Evolutionary conservation across 2,329 filamentous ascomycete species (phyloP).

Genomic region (Cytospora schulzeri): DNA sequence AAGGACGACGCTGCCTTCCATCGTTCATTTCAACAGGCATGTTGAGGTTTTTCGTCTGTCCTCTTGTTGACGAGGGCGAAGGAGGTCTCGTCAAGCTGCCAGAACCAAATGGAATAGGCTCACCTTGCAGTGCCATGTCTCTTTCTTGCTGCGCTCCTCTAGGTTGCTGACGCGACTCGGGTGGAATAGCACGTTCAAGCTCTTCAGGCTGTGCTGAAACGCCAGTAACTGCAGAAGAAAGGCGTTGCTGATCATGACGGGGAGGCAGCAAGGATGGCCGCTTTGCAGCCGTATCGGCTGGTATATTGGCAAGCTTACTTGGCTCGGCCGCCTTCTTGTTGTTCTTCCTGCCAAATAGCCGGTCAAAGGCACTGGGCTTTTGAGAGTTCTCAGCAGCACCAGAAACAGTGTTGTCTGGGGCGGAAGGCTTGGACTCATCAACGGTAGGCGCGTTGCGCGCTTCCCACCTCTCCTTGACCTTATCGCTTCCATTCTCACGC

Average conservation of each 20-base stretch:
- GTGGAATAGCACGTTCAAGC: not conserved
- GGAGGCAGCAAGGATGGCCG: slow-evolving; percentile 11
- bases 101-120: not conserved
- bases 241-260: not conserved
- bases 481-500: not conserved
- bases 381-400: slow-evolving; percentile 3
- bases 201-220: not conserved
- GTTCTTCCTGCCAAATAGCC: not conserved
- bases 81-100: not conserved
- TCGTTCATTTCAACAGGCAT: not conserved
- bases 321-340: slow-evolving; percentile 2
- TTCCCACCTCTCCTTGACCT: not conserved
- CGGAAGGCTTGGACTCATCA: too few species aligned
- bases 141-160: not conserved
- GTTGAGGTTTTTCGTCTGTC: not conserved
- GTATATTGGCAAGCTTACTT: not conserved
- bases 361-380: not conserved
- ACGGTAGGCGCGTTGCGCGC: not conserved
- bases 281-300: not conserved
- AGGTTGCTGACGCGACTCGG: not conserved
- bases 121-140: not conserved
- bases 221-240: not conserved
- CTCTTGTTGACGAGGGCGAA: not conserved
- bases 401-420: not conserved
- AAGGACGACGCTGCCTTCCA: not conserved